These are phyloP conservation scores for Phylloporus sp. DNA, from an alignment of 768 basidiomycete species.

Conservation along the genomic window DNA sequence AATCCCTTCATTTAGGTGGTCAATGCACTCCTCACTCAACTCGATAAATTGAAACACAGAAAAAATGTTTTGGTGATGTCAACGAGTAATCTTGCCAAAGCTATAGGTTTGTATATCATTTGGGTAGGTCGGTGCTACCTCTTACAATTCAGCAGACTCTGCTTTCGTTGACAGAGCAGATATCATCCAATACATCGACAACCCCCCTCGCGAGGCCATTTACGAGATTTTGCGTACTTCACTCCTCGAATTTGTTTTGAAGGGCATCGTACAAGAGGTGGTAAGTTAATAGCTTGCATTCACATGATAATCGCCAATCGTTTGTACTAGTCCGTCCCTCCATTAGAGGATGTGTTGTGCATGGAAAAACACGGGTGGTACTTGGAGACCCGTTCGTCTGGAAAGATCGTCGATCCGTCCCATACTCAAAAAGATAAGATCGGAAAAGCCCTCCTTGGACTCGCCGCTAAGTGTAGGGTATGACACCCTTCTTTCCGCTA, in stretches of 20 bases:
- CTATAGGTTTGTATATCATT: constrained; percentile 65
- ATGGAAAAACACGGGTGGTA: constrained; percentile 16
- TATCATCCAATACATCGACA: constrained; percentile 90
- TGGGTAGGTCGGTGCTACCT: background rate
- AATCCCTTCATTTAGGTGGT: constrained; percentile 64
- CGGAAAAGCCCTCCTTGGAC: constrained; percentile 52
- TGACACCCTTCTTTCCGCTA: constrained; percentile 22
- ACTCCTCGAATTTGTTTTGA: constrained; percentile 70
- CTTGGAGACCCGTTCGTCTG: constrained; percentile 3
- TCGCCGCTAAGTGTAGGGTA: constrained; percentile 81
- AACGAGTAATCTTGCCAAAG: constrained; percentile 90
- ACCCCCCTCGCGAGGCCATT: constrained; percentile 86
- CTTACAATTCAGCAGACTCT: constrained; percentile 50
- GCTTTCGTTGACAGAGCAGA: constrained; percentile 98
- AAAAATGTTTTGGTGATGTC: constrained; percentile 96
- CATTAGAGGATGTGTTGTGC: constrained; percentile 46
- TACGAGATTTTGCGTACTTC: constrained; percentile 89
- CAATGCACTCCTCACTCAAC: constrained; percentile 92
- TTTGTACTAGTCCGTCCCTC: constrained; percentile 56
- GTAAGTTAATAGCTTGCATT: constrained; percentile 40
- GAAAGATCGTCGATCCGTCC: constrained; percentile 21
- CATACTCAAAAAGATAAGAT: constrained; percentile 49
- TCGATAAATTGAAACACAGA: constrained; percentile 89
- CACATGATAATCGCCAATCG: background rate
- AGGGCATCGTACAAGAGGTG: constrained; percentile 59